phyloP scores from a whole-genome alignment of 2,329 filamentous ascomycete genomes.

The Apiospora aurea region DNA sequence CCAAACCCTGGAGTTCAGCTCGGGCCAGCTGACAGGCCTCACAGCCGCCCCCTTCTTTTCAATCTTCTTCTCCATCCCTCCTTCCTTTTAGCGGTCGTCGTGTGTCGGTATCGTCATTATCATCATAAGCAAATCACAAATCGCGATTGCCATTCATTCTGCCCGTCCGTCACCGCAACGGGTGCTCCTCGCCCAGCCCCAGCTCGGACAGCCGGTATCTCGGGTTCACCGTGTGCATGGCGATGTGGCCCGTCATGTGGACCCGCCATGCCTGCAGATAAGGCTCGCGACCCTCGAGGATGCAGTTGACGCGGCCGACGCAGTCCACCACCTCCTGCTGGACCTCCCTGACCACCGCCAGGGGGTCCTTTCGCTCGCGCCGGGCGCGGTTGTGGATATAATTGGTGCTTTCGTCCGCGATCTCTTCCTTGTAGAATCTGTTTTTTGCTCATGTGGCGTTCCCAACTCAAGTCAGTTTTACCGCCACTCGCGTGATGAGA shows the following conservation, averaged over 20 bases:
- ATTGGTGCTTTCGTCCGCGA: constrained; percentile 36
- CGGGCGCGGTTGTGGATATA: constrained; percentile 37
- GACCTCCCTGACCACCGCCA: constrained; percentile 28
- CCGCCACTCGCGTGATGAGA: background rate
- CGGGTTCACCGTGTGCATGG: constrained; percentile 30
- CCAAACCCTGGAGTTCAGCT: background rate
- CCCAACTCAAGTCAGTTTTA: background rate
- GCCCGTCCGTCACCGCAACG: background rate
- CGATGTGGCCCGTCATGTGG: constrained; percentile 38
- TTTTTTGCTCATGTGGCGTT: background rate
- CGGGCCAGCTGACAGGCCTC: background rate
- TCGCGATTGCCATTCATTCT: background rate
- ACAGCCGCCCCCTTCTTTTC: background rate
- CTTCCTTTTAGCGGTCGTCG: too few species aligned
- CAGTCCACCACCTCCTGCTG: constrained; percentile 30
- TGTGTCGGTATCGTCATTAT: background rate
- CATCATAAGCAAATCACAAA: background rate
- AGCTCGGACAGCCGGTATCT: constrained; percentile 33
- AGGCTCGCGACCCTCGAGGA: constrained; percentile 31
- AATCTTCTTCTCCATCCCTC: too few species aligned
- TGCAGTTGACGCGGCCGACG: constrained; percentile 30
- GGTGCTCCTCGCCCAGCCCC: constrained; percentile 27
- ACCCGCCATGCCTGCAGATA: constrained; percentile 35
- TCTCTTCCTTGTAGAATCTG: constrained; percentile 42
- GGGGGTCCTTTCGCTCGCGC: constrained; percentile 30